These are phyloP conservation scores for Ceratobasidium sp. DNA, from an alignment of 1,284 basidiomycete species.

Conservation along the genomic window DNA sequence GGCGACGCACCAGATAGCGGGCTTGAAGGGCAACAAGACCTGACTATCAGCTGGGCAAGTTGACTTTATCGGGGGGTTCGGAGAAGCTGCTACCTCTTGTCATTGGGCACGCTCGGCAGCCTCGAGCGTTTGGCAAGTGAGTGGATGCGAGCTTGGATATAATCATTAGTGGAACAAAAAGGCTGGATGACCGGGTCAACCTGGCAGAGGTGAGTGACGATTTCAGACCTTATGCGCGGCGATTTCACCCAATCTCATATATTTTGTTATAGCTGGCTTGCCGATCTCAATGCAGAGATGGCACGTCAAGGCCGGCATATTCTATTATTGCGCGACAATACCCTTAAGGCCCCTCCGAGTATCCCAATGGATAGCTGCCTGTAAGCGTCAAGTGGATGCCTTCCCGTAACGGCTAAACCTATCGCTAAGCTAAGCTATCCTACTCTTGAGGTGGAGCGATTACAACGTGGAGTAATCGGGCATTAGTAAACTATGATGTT, in stretches of 20 bases:
- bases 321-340: conserved; percentile 36
- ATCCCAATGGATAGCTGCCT: too few relatives aligned
- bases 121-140: conserved; percentile 53
- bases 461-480: too few relatives aligned
- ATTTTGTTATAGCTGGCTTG: conserved; percentile 5
- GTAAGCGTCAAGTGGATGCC: too few relatives aligned
- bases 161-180: conserved; percentile 55
- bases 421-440: too few relatives aligned
- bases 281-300: conserved; percentile 25
- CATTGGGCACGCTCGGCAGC: conserved; percentile 53
- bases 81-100: conserved; percentile 54
- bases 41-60: conserved; percentile 54
- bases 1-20: conserved; percentile 25
- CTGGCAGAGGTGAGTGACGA: conserved; percentile 43
- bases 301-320: conserved; percentile 18
- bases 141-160: conserved; percentile 53
- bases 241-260: background rate
- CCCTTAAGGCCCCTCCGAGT: background rate
- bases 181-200: conserved; percentile 57
- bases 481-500: too few relatives aligned
- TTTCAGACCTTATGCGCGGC: background rate
- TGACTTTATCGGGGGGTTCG: conserved; percentile 54
- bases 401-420: too few relatives aligned
- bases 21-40: conserved; percentile 36
- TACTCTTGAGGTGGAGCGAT: too few relatives aligned